phyloP scores from a whole-genome alignment of 768 basidiomycete species.

The Amyloporia xantha region DNA sequence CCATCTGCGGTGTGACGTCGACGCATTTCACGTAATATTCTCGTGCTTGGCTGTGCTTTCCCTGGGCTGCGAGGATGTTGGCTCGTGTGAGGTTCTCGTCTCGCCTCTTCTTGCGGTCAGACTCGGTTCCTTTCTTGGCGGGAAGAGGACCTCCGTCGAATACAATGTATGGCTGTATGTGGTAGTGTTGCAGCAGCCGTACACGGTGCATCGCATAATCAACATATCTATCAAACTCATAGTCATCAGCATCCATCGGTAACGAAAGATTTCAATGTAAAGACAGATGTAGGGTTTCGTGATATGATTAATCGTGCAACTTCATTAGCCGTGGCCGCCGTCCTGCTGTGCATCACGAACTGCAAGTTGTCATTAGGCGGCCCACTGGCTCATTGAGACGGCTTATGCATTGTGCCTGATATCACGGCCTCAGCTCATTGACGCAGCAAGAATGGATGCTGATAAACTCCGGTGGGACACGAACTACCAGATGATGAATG shows the following conservation, averaged over 20 bases:
- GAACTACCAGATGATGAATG: too few species aligned
- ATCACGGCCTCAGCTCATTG: too few species aligned
- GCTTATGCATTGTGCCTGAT: too few species aligned
- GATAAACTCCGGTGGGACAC: too few species aligned
- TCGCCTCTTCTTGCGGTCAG: conserved; percentile 66
- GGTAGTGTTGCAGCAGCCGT: conserved; percentile 76
- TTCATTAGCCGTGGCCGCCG: too few species aligned
- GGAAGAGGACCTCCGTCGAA: conserved; percentile 96
- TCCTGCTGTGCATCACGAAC: too few species aligned
- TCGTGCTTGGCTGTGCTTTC: conserved; percentile 73
- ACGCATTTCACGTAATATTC: conserved; percentile 87
- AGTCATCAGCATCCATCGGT: neutral
- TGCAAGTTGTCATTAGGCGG: too few species aligned
- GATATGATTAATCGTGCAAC: too few species aligned
- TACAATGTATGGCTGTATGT: conserved; percentile 85
- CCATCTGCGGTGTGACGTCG: conserved; percentile 97
- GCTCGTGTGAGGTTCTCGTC: conserved; percentile 73
- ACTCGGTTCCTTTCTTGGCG: conserved; percentile 89
- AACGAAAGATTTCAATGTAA: neutral
- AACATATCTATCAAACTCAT: conserved; percentile 62
- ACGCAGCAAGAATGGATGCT: too few species aligned
- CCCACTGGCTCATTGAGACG: too few species aligned
- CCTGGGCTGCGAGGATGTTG: conserved; percentile 66
- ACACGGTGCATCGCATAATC: conserved; percentile 94
- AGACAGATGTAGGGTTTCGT: too few species aligned